Percentiles rank a stretch among this genome's conserved stretches.
Conservation (phyloP, 768 basidiomycete genomes). For the Amanita rimosa region DNA sequence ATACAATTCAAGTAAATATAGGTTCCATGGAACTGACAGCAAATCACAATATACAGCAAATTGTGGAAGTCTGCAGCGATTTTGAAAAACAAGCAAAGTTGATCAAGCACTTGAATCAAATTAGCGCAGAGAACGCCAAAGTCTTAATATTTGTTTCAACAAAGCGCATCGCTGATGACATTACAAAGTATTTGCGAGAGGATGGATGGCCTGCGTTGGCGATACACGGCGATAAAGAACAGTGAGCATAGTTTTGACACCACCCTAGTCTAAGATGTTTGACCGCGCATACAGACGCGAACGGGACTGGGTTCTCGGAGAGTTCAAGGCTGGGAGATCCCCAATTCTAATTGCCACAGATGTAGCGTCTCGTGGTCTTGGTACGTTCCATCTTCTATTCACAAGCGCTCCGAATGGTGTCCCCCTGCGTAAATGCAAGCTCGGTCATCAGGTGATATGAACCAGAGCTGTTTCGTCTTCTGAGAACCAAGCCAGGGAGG, state of each 20-base stretch:
- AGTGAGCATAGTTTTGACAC: conserved; percentile 39
- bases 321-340: conserved; percentile 96
- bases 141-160: conserved; percentile 98
- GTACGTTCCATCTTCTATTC: conserved; percentile 56
- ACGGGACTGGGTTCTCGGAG: conserved; percentile 97
- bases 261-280: background rate
- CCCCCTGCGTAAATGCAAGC: conserved; percentile 16
- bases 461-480: conserved; percentile 10
- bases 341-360: conserved; percentile 99
- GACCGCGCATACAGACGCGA: conserved; percentile 50
- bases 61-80: conserved; percentile 93
- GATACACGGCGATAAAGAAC: conserved; percentile 99
- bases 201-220: conserved; percentile 99
- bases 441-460: conserved; percentile 11
- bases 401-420: conserved; percentile 34
- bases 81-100: conserved; percentile 96
- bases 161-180: conserved; percentile 95
- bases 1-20: conserved; percentile 98
- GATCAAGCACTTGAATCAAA: conserved; percentile 94
- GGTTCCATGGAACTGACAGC: conserved; percentile 98
- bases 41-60: conserved; percentile 95
- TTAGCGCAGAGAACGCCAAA: conserved; percentile 94
- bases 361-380: conserved; percentile 98
- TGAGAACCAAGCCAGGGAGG: conserved; percentile 14
- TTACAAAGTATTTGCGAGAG: conserved; percentile 94